phyloP scores from a whole-genome alignment of 1,284 basidiomycete genomes.

The Thelephora terrestris region DNA sequence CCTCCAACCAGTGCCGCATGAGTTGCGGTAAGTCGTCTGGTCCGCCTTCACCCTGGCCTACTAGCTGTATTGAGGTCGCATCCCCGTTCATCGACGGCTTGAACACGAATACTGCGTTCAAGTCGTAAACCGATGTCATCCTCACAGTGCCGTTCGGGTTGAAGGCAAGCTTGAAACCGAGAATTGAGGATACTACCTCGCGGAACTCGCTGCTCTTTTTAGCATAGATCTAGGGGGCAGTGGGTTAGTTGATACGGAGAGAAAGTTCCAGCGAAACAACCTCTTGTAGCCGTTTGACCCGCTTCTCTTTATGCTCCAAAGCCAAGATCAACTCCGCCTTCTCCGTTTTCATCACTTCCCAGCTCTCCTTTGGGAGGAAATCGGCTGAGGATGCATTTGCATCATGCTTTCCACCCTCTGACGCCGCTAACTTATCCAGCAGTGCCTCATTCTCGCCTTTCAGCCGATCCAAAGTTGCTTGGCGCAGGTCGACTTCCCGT shows the following conservation, averaged over 20 bases:
- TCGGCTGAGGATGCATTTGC: constrained; percentile 19
- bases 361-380: constrained; percentile 60
- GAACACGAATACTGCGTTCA: constrained; percentile 63
- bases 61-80: constrained; percentile 53
- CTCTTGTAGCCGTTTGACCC: constrained; percentile 63
- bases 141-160: constrained; percentile 77
- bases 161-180: constrained; percentile 80
- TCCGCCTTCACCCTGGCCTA: constrained; percentile 58
- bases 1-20: constrained; percentile 65
- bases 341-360: constrained; percentile 53
- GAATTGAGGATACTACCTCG: constrained; percentile 68
- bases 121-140: constrained; percentile 73
- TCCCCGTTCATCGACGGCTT: constrained; percentile 35
- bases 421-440: constrained; percentile 43
- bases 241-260: neutral
- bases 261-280: constrained; percentile 20
- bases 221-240: constrained; percentile 42
- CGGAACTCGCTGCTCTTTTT: constrained; percentile 76
- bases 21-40: constrained; percentile 56
- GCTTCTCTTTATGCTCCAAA: constrained; percentile 67
- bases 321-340: constrained; percentile 48
- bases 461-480: constrained; percentile 57
- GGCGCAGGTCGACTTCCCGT: constrained; percentile 59
- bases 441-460: constrained; percentile 70
- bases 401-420: constrained; percentile 29